Percentiles rank a stretch among this genome's conserved stretches.
Evolutionary conservation across 805 yeast genomes (phyloP).

Genomic region (Wickerhamomyces xylosicus): DNA sequence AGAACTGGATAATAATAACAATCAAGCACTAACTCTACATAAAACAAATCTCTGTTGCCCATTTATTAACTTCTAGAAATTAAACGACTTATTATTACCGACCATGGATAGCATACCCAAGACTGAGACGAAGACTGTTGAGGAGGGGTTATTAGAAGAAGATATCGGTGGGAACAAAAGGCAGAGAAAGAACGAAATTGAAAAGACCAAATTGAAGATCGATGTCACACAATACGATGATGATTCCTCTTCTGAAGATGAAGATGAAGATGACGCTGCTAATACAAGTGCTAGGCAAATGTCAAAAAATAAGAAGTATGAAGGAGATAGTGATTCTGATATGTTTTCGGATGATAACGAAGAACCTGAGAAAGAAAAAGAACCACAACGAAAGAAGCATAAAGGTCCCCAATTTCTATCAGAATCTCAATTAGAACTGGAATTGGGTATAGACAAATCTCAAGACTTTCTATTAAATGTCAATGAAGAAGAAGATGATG

Average conservation of each 20-base stretch:
- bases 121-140: background rate
- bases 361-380: constrained; percentile 1
- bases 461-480: constrained; percentile 13
- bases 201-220: constrained; percentile 5
- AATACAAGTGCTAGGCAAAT: too few relatives aligned
- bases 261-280: constrained; percentile 15
- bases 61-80: too few relatives aligned
- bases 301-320: constrained; percentile 14
- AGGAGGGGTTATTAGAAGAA: constrained; percentile 9
- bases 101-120: background rate
- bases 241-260: constrained; percentile 23
- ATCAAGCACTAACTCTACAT: too few relatives aligned
- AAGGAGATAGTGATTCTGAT: constrained; percentile 8
- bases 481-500: constrained; percentile 12
- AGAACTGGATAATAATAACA: too few relatives aligned
- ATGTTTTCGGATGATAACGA: constrained; percentile 16
- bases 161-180: constrained; percentile 15
- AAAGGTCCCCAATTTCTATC: constrained; percentile 20
- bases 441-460: constrained; percentile 8
- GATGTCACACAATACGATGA: constrained; percentile 16
- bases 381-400: constrained; percentile 5
- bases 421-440: constrained; percentile 26
- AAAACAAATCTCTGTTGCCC: too few relatives aligned
- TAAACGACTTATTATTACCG: too few relatives aligned
- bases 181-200: constrained; percentile 2